These are phyloP conservation scores for Ophiocordyceps sinensis DNA, from an alignment of 2,329 filamentous ascomycete species.

Conservation along the genomic window DNA sequence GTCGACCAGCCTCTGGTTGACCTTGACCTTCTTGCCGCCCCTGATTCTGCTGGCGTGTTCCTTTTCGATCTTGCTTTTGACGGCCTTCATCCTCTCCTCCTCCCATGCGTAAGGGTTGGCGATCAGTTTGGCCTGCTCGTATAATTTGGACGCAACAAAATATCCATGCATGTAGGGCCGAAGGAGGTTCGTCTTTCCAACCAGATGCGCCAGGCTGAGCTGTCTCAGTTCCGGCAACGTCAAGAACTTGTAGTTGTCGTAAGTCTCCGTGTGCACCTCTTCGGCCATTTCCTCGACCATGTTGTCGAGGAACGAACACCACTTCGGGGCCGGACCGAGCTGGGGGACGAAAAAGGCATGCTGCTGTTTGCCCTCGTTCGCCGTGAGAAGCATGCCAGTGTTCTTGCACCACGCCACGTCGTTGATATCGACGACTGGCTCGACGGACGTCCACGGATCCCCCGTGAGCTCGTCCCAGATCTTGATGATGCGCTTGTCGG, in stretches of 20 bases:
- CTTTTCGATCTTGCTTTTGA: constrained; percentile 93
- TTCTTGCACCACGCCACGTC: constrained; percentile 86
- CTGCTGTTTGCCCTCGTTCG: constrained; percentile 91
- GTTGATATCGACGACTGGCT: constrained; percentile 89
- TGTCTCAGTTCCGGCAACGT: constrained; percentile 74
- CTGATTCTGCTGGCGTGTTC: constrained; percentile 90
- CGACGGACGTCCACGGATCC: constrained; percentile 86
- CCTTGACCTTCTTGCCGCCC: constrained; percentile 93
- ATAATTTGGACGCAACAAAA: constrained; percentile 88
- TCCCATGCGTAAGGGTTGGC: constrained; percentile 90
- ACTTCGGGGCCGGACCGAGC: constrained; percentile 80
- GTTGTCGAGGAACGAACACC: constrained; percentile 95
- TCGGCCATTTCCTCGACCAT: constrained; percentile 98
- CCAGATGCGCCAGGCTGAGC: constrained; percentile 73
- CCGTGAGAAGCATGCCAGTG: constrained; percentile 88
- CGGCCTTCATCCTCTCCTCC: constrained; percentile 76
- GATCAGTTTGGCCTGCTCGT: constrained; percentile 88
- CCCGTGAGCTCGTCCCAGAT: constrained; percentile 80
- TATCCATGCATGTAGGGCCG: constrained; percentile 98
- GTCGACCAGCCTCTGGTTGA: constrained; percentile 73
- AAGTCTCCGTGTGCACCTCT: constrained; percentile 61
- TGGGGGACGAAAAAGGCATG: constrained; percentile 93
- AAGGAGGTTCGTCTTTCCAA: constrained; percentile 79
- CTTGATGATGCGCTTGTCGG: constrained; percentile 94
- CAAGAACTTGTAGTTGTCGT: constrained; percentile 99